phyloP scores from a whole-genome alignment of 371 early-diverging fungal species.

The Phascolomyces articulosus region DNA sequence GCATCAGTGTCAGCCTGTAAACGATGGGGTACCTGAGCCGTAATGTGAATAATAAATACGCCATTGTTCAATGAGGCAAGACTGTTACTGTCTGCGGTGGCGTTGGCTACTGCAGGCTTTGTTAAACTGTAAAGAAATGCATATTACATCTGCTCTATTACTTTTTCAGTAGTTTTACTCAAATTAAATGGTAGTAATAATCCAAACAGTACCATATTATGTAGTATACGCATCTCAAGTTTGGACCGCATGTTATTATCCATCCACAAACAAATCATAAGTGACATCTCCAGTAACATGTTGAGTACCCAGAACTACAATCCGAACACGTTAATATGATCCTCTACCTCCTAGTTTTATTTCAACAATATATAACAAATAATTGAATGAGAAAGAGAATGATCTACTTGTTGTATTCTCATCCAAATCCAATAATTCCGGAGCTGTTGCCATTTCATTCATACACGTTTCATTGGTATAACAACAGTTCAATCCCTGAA shows the following conservation, averaged over 20 bases:
- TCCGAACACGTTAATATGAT: slow-evolving; percentile 45
- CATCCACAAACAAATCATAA: slow-evolving; percentile 78
- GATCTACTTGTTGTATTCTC: neutral
- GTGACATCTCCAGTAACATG: slow-evolving; percentile 75
- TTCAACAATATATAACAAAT: slow-evolving; percentile 64
- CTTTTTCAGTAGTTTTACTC: slow-evolving; percentile 57
- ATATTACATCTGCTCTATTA: slow-evolving; percentile 44
- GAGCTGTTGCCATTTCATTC: slow-evolving; percentile 56
- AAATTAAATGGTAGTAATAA: slow-evolving; percentile 63
- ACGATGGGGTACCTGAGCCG: neutral
- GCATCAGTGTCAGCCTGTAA: neutral
- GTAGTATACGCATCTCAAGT: slow-evolving; percentile 78
- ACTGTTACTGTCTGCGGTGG: no score
- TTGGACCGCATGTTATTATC: slow-evolving; percentile 68
- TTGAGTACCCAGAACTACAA: slow-evolving; percentile 68
- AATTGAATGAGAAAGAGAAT: slow-evolving; percentile 27
- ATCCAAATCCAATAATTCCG: slow-evolving; percentile 33
- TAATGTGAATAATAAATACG: neutral
- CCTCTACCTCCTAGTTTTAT: slow-evolving; percentile 54
- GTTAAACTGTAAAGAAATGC: slow-evolving; percentile 22
- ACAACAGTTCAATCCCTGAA: slow-evolving; percentile 71
- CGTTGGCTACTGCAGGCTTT: no score
- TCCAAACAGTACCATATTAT: slow-evolving; percentile 79
- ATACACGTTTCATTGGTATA: slow-evolving; percentile 82
- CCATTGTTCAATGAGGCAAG: no score